Evolutionary conservation across 306 rosid species (phyloP).

Genomic region (Phaseolus lunatus): DNA sequence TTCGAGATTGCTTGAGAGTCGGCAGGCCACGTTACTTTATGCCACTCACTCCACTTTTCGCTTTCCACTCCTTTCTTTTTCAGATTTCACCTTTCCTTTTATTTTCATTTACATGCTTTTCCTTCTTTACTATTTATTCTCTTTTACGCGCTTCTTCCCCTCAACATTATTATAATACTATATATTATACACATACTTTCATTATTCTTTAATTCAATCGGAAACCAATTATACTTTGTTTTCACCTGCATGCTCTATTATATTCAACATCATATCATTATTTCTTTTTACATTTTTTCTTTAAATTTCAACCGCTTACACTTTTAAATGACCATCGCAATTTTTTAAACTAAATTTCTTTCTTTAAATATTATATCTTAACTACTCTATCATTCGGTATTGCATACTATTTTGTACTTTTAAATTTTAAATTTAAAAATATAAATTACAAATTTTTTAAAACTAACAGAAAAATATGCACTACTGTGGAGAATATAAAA

Average conservation of each 20-base stretch:
- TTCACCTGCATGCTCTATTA: not conserved
- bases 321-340: too few relatives aligned
- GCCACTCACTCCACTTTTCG: slow-evolving; percentile 17
- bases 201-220: not conserved
- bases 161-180: not conserved
- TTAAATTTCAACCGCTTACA: too few relatives aligned
- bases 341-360: too few relatives aligned
- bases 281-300: too few relatives aligned
- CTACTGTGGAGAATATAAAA: too few relatives aligned
- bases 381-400: too few relatives aligned
- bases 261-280: not conserved
- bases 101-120: not conserved
- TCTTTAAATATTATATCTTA: too few relatives aligned
- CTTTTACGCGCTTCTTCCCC: not conserved
- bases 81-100: slow-evolving; percentile 19
- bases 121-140: not conserved
- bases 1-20: slow-evolving; percentile 50
- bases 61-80: slow-evolving; percentile 42
- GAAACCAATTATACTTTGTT: not conserved
- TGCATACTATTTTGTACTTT: too few relatives aligned
- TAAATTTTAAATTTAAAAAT: too few relatives aligned
- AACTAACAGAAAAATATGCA: too few relatives aligned
- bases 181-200: too few relatives aligned
- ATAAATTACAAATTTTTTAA: too few relatives aligned
- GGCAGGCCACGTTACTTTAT: slow-evolving; percentile 44